phyloP scores from a whole-genome alignment of 1,284 basidiomycete species.

The Naganishia liquefaciens region DNA sequence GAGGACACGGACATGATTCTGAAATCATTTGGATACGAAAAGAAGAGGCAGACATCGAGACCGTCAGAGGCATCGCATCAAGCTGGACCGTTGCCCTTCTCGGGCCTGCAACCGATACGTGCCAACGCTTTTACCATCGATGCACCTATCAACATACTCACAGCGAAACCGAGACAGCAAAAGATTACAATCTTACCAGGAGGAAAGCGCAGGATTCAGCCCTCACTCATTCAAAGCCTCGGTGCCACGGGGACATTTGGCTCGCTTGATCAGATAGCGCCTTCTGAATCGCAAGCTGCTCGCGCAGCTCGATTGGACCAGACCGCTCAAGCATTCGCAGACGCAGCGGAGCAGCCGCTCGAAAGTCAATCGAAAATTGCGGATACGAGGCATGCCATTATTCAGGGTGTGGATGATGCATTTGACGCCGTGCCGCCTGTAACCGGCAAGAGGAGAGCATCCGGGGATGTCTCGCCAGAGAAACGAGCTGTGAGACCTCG shows the following conservation, averaged over 20 bases:
- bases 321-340: conserved; percentile 39
- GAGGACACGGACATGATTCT: conserved; percentile 74
- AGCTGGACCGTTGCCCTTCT: conserved; percentile 22
- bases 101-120: conserved; percentile 12
- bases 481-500: conserved; percentile 33
- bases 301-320: background rate
- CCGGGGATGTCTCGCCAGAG: conserved; percentile 22
- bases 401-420: conserved; percentile 40
- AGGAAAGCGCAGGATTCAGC: conserved; percentile 54
- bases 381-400: conserved; percentile 43
- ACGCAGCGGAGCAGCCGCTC: conserved; percentile 44
- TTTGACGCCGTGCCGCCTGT: conserved; percentile 34
- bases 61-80: conserved; percentile 28
- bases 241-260: conserved; percentile 23
- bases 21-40: conserved; percentile 70
- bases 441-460: conserved; percentile 16
- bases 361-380: conserved; percentile 37
- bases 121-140: conserved; percentile 10
- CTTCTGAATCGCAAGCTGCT: conserved; percentile 8
- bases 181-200: conserved; percentile 50
- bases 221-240: conserved; percentile 42
- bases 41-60: conserved; percentile 33
- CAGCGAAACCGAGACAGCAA: conserved; percentile 39
- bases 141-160: conserved; percentile 25
- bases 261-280: background rate